Percentiles rank a stretch among this genome's conserved stretches.
phyloP scores from a whole-genome alignment of 2,329 filamentous ascomycete genomes.

The Diplocarpon mali region DNA sequence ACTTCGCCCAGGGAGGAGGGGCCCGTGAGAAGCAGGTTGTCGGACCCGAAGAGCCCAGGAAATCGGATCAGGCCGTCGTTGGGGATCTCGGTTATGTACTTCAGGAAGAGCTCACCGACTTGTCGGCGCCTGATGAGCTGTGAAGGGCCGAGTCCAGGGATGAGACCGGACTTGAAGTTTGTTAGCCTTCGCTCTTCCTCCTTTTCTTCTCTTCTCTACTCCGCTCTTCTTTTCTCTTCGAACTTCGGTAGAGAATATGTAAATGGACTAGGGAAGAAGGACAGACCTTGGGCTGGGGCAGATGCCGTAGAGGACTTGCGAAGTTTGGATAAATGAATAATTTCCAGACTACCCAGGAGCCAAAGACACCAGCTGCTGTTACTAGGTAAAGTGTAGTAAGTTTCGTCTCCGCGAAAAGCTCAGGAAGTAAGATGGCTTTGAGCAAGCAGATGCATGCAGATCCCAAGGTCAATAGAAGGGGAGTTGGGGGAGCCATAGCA shows the following conservation, averaged over 20 bases:
- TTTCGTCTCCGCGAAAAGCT: conserved; percentile 11
- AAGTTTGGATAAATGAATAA: conserved; percentile 15
- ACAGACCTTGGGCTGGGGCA: conserved; percentile 16
- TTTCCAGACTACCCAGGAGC: conserved; percentile 12
- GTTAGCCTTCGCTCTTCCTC: not conserved
- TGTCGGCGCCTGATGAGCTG: conserved; percentile 10
- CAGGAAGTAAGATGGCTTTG: conserved; percentile 14
- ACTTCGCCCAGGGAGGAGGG: conserved; percentile 57
- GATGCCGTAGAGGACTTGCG: conserved; percentile 16
- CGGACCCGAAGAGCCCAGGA: conserved; percentile 46
- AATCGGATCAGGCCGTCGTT: conserved; percentile 60
- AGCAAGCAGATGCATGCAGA: conserved; percentile 8
- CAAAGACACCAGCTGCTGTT: conserved; percentile 6
- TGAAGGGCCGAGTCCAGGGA: conserved; percentile 7
- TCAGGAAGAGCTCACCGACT: conserved; percentile 12
- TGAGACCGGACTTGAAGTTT: conserved; percentile 2
- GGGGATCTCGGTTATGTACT: conserved; percentile 41
- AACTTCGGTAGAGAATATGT: too few species aligned
- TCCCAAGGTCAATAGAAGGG: conserved; percentile 4
- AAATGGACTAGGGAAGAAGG: not conserved
- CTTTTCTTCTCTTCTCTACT: too few species aligned
- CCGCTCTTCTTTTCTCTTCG: too few species aligned
- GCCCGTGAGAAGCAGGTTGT: conserved; percentile 45
- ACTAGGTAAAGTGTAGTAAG: conserved; percentile 9
- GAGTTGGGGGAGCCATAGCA: conserved; percentile 9